These are phyloP conservation scores for Fraxinus nigra DNA, from an alignment of 305 asterid genomes.

Conservation along the genomic window DNA sequence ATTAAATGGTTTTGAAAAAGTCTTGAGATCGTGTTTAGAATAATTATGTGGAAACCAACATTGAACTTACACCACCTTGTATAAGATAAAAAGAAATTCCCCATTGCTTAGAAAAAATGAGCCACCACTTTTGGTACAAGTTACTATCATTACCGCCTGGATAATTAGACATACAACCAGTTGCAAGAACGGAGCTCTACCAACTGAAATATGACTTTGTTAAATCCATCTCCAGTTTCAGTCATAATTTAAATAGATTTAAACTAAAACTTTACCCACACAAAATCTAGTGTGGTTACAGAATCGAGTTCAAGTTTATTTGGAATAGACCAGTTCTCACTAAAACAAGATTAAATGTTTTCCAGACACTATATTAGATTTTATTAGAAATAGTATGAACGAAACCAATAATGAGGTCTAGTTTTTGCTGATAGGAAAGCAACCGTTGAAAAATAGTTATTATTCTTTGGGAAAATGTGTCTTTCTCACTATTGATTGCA, in stretches of 20 bases:
- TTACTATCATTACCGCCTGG: background rate
- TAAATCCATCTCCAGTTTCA: background rate
- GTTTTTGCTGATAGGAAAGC: background rate
- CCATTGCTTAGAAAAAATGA: background rate
- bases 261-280: background rate
- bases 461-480: background rate
- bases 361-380: too few relatives aligned
- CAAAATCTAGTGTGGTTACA: too few relatives aligned
- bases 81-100: background rate
- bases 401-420: background rate
- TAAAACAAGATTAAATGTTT: too few relatives aligned
- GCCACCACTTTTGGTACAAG: background rate
- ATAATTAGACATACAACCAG: background rate
- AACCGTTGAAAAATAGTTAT: background rate
- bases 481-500: constrained; percentile 21
- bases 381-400: too few relatives aligned
- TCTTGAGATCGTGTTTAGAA: background rate
- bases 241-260: background rate
- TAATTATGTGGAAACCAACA: background rate
- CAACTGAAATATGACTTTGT: background rate
- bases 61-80: background rate
- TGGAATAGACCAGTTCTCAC: too few relatives aligned
- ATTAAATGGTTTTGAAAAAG: background rate
- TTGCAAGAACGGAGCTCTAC: background rate
- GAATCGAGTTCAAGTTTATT: too few relatives aligned